Evolutionary conservation across 2,329 filamentous ascomycete species (phyloP).

Genomic region (Epichloe elymi): DNA sequence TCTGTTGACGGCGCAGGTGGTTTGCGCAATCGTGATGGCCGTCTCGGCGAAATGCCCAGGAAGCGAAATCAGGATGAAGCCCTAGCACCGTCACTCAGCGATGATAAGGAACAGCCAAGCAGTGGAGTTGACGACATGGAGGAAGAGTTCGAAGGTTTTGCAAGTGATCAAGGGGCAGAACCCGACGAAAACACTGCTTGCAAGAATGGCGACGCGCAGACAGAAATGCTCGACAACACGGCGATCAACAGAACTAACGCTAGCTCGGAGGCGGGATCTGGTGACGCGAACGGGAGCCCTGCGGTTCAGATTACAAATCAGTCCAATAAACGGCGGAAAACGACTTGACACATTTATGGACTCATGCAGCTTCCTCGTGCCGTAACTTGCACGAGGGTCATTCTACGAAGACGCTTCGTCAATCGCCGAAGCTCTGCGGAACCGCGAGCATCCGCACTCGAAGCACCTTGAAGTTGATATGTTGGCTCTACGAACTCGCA

Average conservation of each 20-base stretch:
- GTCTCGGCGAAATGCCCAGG: conserved; percentile 74
- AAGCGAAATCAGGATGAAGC: conserved; percentile 56
- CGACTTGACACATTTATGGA: neutral
- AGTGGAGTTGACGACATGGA: neutral
- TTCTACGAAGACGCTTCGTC: no score
- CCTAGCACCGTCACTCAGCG: conserved; percentile 21
- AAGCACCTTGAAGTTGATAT: no score
- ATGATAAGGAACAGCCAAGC: conserved; percentile 3
- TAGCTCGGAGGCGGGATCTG: neutral
- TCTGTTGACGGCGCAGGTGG: conserved; percentile 34
- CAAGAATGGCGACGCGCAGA: neutral
- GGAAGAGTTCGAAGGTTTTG: neutral
- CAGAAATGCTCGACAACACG: neutral
- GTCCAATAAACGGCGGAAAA: neutral
- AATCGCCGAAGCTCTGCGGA: no score
- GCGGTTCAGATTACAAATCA: neutral
- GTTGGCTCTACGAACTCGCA: no score
- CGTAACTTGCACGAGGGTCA: no score
- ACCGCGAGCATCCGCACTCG: no score
- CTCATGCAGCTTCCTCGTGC: no score
- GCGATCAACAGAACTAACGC: neutral
- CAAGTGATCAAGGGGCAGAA: neutral
- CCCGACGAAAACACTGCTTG: neutral
- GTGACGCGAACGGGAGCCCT: neutral
- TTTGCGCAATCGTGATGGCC: conserved; percentile 61